Evolutionary conservation across 169 alveolate genomes (phyloP), one percentile per base, ranked within the genome.

Genomic region (Perkinsus olseni): DNA sequence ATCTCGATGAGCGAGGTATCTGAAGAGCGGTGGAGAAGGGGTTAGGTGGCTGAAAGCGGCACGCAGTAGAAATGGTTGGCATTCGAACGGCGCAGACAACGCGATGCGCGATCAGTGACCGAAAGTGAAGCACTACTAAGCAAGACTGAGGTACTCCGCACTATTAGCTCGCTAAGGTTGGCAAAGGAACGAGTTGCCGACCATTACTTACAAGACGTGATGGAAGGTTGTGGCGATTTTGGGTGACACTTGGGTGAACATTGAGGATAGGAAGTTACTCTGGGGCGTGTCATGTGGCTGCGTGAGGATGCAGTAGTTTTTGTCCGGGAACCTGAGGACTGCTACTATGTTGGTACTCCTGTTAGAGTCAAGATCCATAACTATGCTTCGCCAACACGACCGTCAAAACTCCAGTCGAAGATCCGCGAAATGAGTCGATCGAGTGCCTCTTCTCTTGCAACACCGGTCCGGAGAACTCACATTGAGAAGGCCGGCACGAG

Each of bases 301-400:
- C 37, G 98, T 97, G 74, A 97, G 91, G 51, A 97, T 96, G 92
- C 97, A 91, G 94, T 97, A 97, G 74, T 97, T 98, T 93, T 98
- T 95, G 93, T 97, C 98, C 31, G 98, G 98, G 94, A 96, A 97
- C 92, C 82, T 62, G 34, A 62, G 82, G 95, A 3, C 21, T 6
- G 50, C 50, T 3, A 40, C 50, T 40, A 11, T 6, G 21, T 6
- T 40, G 3, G 21, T 6, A 40, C 50, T 40, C 21, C 50, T 40
- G n/a, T n/a, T n/a, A n/a, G n/a, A n/a, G n/a, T n/a, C n/a, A n/a
- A n/a, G n/a, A n/a, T n/a, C n/a, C n/a, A n/a, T n/a, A n/a, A n/a
- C n/a, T n/a, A n/a, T n/a, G n/a, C n/a, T n/a, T n/a, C n/a, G n/a
- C n/a, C n/a, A n/a, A n/a, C n/a, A n/a, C n/a, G n/a, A n/a, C n/a